phyloP scores from a whole-genome alignment of 352 stramenopile genomes.

The Nothophytophthora sp. region DNA sequence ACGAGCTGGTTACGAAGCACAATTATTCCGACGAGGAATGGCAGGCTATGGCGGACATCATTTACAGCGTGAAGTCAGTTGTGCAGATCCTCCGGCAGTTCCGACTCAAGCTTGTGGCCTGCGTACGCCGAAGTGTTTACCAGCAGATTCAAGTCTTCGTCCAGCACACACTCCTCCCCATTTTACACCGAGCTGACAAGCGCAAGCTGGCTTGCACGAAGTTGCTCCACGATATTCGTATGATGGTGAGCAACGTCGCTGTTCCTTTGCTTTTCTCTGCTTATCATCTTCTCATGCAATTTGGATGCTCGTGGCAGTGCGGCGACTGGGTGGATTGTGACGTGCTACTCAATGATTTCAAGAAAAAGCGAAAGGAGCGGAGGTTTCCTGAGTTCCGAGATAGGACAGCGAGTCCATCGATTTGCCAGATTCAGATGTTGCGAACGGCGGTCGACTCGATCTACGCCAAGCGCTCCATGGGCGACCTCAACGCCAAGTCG shows the following conservation, averaged over 20 bases:
- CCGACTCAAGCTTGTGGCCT: slow-evolving; percentile 33
- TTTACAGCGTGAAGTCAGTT: slow-evolving; percentile 75
- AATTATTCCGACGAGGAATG: slow-evolving; percentile 74
- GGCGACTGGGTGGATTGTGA: slow-evolving; percentile 57
- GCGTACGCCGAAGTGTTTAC: slow-evolving; percentile 64
- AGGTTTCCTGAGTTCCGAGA: slow-evolving; percentile 38
- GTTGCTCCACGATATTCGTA: slow-evolving; percentile 67
- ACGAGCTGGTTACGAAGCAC: slow-evolving; percentile 70
- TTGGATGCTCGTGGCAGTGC: slow-evolving; percentile 29
- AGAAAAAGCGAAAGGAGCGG: slow-evolving; percentile 51
- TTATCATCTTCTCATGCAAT: background rate
- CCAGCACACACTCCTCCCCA: slow-evolving; percentile 70
- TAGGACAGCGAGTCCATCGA: slow-evolving; percentile 22
- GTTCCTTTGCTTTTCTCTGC: background rate
- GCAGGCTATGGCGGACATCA: slow-evolving; percentile 53
- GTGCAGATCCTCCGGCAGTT: slow-evolving; percentile 37
- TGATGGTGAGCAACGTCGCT: slow-evolving; percentile 39
- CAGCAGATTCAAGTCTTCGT: slow-evolving; percentile 67
- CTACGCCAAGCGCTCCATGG: slow-evolving; percentile 64
- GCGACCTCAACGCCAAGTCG: slow-evolving; percentile 52
- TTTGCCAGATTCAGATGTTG: slow-evolving; percentile 57
- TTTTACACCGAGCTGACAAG: slow-evolving; percentile 87
- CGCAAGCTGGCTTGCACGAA: slow-evolving; percentile 69
- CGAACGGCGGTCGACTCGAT: slow-evolving; percentile 57
- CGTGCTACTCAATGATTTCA: slow-evolving; percentile 41